Evolutionary conservation across 2,329 filamentous ascomycete species (phyloP).

Genomic region (Chlorencoelia australis): DNA sequence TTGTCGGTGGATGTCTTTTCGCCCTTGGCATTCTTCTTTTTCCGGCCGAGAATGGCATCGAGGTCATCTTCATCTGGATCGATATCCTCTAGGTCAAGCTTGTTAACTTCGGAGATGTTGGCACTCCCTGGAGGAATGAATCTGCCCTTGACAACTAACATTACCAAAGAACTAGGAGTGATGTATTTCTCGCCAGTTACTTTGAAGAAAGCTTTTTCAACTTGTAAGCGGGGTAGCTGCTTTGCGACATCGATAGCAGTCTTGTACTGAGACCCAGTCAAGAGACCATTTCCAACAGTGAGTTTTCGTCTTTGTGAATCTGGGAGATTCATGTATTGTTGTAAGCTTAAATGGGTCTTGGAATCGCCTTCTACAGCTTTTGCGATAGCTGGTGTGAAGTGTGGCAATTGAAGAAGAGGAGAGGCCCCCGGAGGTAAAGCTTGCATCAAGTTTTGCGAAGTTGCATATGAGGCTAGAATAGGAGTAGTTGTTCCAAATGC

Average conservation of each 20-base stretch:
- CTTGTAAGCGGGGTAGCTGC: slow-evolving; percentile 72
- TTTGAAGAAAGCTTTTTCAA: slow-evolving; percentile 97
- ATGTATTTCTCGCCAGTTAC: slow-evolving; percentile 90
- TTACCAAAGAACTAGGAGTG: slow-evolving; percentile 84
- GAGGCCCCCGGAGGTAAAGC: slow-evolving; percentile 75
- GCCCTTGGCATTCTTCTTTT: slow-evolving; percentile 56
- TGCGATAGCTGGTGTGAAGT: slow-evolving; percentile 62
- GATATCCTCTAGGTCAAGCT: slow-evolving; percentile 76
- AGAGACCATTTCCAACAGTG: slow-evolving; percentile 57
- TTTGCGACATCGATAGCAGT: slow-evolving; percentile 66
- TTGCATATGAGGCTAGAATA: slow-evolving; percentile 70
- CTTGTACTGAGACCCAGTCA: slow-evolving; percentile 68
- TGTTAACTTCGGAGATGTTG: slow-evolving; percentile 63
- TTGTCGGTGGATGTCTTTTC: slow-evolving; percentile 49
- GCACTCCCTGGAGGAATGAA: slow-evolving; percentile 80
- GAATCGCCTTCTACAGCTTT: slow-evolving; percentile 64
- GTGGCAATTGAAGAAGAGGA: slow-evolving; percentile 82
- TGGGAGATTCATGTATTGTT: slow-evolving; percentile 80
- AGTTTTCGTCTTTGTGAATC: slow-evolving; percentile 63
- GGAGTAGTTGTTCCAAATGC: slow-evolving; percentile 78
- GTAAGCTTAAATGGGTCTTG: slow-evolving; percentile 66
- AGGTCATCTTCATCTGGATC: slow-evolving; percentile 90
- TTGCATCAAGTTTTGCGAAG: slow-evolving; percentile 82
- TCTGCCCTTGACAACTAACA: slow-evolving; percentile 88
- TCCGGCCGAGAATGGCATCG: slow-evolving; percentile 69